Base-by-base conservation (phyloP, 2,329 filamentous ascomycete species). In the Sodiomyces alkalinus region DNA sequence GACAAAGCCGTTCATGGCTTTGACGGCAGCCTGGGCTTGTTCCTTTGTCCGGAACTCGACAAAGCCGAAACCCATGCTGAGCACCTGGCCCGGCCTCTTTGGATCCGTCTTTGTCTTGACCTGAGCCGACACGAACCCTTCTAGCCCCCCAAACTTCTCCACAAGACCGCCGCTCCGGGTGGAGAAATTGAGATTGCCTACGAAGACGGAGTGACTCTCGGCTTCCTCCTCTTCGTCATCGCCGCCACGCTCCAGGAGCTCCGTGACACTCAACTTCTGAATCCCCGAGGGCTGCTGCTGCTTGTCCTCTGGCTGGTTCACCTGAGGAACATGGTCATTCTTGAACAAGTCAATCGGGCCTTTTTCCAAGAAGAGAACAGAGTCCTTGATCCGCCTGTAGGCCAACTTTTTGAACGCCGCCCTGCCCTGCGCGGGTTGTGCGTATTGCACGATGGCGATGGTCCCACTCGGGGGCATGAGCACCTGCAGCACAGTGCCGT, bases 51-150 rank as follows among this genome's bases (percentile, higher is more conserved):
- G 69, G 55, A 96, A 98, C 44, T 93, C 85, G 34, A 85, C 71
- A 51, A 98, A 98, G 24, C 86, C 90, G 49, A 92, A 98, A 20
- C 90, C 90, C 86, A 96, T 94, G 49, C 86, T 94, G 30, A 98
- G 70, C 4, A 79, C 68, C 52, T 92, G 78, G 7, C 80, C 82
- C 12, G 81, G 76, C 46, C 79, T 80, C 60, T 93, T 94, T n/a
- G 85, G 71, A 47, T 98, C 85, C 21, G 74, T 70, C 57, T 92
- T 93, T 15, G 83, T 94, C 60, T 94, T 94, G 39, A 98, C 85
- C 39, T 74, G 71, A 17, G 85, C 87, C 32, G 80, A 83, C 38
- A 90, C 62, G 53, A 96, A 96, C 29, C 90, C 90, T 42, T 85
- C 79, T 30, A 96, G 61, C 30, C 80, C 66, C 37, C 70, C 66